Percentiles rank a stretch among this genome's conserved stretches.
These are phyloP conservation scores for Pseudozyma thailandica DNA, from an alignment of 1,284 basidiomycete species.

Conservation along the genomic window DNA sequence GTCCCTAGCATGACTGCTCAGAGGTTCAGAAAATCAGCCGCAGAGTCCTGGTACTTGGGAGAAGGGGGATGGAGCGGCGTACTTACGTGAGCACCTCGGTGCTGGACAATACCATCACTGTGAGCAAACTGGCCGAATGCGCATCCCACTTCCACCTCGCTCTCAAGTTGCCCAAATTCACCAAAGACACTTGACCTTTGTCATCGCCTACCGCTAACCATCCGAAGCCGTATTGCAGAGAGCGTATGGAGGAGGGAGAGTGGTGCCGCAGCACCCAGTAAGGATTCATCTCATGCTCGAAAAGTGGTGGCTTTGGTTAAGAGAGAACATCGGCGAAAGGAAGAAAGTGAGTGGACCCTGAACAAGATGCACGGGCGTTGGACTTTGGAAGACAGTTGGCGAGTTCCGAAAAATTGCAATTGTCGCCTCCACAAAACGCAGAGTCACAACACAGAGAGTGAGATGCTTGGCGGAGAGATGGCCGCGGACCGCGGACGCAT, in stretches of 20 bases:
- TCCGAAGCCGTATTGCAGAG: conserved; percentile 77
- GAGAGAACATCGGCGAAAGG: neutral
- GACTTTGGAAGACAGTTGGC: neutral
- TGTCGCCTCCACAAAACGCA: neutral
- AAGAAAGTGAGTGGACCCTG: conserved; percentile 12
- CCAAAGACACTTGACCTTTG: conserved; percentile 77
- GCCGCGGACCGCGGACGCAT: neutral
- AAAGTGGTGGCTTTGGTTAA: neutral
- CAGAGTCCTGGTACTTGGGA: neutral
- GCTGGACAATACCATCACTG: conserved; percentile 78
- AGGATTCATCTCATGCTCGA: conserved; percentile 72
- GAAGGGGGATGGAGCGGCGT: neutral
- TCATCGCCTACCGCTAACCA: conserved; percentile 83
- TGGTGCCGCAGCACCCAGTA: conserved; percentile 81
- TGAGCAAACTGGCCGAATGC: conserved; percentile 79
- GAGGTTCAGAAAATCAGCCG: neutral
- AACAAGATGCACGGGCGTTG: neutral
- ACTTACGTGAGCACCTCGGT: conserved; percentile 75
- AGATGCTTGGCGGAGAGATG: neutral
- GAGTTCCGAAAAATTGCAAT: neutral
- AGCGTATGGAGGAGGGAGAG: conserved; percentile 72
- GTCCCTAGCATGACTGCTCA: conserved; percentile 78
- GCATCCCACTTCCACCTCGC: conserved; percentile 79
- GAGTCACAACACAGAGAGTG: neutral
- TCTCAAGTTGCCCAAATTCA: conserved; percentile 78